Base-by-base conservation (phyloP, 805 yeast species). In the Wickerhamiella kurtzmanii region DNA sequence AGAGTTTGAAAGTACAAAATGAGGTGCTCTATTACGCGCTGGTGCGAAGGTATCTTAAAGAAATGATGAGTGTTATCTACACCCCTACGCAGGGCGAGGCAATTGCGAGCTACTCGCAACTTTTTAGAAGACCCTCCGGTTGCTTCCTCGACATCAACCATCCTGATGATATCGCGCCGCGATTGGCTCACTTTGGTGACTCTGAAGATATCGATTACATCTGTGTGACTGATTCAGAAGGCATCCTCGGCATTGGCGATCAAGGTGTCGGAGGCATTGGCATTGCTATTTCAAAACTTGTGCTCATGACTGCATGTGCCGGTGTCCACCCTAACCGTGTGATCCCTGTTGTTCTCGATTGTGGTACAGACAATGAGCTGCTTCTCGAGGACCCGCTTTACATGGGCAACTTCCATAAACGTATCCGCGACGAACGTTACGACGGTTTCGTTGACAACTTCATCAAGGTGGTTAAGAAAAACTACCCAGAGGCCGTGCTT, bases 281-380 rank as follows among this genome's bases (percentile, higher is more conserved):
- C 65, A 88, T 89, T 50, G 75, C 95, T 45, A 80, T 84, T 56
- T 88, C 96, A 45, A 89, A 89, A 63, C 75, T 88, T 58, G 94
- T 92, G 9, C 71, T 88, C 50, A 87, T 88, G 96, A 88, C 96
- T 17, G 70, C 86, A 39, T 88, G 97, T 71, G 96, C 82, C 49
- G 97, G 96, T 65, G 75, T 88, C 50, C 95, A 88, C 62, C 96
- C 96, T n/a, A 92, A 94, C 55, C 76, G 96, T 66, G 88, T 82
- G 18, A 72, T 89, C 56, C 94, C 96, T 8, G 82, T 87, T 44
- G 83, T 84, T 49, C 68, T 88, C 44, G 97, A 88, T 66, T 92
- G 78, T 21, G 97, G 97, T 58, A 88, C 97, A 43, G 80, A 89
- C 69, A 88, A 88, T 69, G 72, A 81, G 67, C 72, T 74, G 56